Conservation (phyloP, 345 rosid species). For the Viola odorata region DNA sequence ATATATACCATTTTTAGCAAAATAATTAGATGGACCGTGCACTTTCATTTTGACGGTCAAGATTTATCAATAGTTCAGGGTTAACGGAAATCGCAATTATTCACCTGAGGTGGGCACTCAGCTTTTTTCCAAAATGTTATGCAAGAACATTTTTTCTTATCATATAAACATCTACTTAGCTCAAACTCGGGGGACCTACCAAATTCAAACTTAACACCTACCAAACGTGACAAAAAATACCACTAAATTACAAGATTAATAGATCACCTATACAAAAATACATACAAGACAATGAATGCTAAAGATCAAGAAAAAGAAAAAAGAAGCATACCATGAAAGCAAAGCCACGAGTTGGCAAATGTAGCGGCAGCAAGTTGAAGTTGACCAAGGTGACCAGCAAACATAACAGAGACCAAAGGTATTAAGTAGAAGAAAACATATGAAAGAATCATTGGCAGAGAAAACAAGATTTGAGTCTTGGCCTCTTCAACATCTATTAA, state of each 20-base stretch:
- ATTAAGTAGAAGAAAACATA: conserved; percentile 48
- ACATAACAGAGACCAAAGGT: conserved; percentile 69
- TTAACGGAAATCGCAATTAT: no score
- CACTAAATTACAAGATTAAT: no score
- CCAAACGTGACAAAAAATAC: no score
- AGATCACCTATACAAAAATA: background rate
- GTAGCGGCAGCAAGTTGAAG: conserved; percentile 79
- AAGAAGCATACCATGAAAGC: conserved; percentile 57
- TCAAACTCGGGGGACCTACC: no score
- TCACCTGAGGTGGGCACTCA: no score
- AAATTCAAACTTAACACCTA: no score
- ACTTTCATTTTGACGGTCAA: no score
- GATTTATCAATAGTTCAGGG: no score
- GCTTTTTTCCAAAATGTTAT: no score
- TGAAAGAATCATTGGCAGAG: conserved; percentile 66
- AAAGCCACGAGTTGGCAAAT: conserved; percentile 77
- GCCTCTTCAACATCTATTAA: conserved; percentile 36
- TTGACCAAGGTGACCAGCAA: conserved; percentile 71
- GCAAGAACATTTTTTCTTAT: no score
- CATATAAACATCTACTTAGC: no score
- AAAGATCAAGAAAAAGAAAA: background rate
- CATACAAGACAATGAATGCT: background rate
- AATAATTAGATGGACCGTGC: background rate
- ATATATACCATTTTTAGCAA: background rate
- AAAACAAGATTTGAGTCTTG: conserved; percentile 48